Conservation (phyloP, 2,329 filamentous ascomycete species). For the Botrytis fragariae region DNA sequence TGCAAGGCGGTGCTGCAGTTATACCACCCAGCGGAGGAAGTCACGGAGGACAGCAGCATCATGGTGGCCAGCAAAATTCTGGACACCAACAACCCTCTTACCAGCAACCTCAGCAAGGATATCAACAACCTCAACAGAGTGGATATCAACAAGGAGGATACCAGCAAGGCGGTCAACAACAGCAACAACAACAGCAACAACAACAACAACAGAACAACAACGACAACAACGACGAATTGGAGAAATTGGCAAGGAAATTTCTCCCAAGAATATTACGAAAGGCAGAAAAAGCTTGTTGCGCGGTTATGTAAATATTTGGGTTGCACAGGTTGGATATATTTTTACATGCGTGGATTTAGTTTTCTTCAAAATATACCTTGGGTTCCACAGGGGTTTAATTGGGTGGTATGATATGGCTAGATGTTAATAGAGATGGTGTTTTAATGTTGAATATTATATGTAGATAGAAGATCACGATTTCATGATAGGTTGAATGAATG, state of each 20-base stretch:
- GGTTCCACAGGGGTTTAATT: neutral
- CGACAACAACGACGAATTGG: constrained; percentile 38
- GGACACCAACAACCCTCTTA: constrained; percentile 46
- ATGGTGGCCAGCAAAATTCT: constrained; percentile 37
- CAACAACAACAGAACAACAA: constrained; percentile 40
- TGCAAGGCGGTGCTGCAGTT: constrained; percentile 66
- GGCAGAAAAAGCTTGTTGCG: constrained; percentile 36
- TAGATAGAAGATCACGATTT: constrained; percentile 1
- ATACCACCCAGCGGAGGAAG: neutral
- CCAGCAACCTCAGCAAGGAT: constrained; percentile 42
- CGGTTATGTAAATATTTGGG: constrained; percentile 33
- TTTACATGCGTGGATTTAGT: neutral
- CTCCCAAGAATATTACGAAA: constrained; percentile 37
- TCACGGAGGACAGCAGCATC: constrained; percentile 44
- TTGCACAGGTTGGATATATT: neutral
- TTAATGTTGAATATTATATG: neutral
- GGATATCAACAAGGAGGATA: constrained; percentile 41
- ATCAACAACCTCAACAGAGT: constrained; percentile 40
- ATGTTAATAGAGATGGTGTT: neutral
- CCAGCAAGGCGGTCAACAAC: constrained; percentile 27
- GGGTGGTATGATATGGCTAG: neutral
- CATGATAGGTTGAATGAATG: neutral
- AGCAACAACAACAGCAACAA: neutral
- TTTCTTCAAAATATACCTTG: constrained; percentile 2
- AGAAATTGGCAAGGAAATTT: constrained; percentile 37